Evolutionary conservation across 2,329 filamentous ascomycete species (phyloP).

Genomic region (Cladophialophora yegresii): DNA sequence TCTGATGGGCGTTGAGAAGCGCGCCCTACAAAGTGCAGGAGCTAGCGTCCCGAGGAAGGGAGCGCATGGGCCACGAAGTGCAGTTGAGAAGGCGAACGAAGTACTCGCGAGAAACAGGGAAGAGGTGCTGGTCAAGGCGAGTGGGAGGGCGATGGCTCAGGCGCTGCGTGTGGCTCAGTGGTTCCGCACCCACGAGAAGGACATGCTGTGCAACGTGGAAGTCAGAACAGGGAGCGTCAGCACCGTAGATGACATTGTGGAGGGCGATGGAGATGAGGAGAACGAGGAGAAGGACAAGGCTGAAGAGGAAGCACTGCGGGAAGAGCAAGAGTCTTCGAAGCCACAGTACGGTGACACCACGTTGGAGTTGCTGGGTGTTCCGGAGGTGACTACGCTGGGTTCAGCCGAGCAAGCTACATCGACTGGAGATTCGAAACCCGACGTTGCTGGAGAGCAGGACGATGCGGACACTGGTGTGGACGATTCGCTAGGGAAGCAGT

Average conservation of each 20-base stretch:
- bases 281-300: conserved; percentile 36
- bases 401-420: conserved; percentile 11
- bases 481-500: conserved; percentile 29
- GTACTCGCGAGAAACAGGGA: conserved; percentile 44
- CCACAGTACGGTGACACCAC: conserved; percentile 34
- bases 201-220: conserved; percentile 52
- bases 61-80: conserved; percentile 5
- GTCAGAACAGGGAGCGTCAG: conserved; percentile 59
- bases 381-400: conserved; percentile 11
- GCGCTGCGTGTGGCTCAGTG: conserved; percentile 57
- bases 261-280: conserved; percentile 39
- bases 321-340: conserved; percentile 20
- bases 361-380: conserved; percentile 30
- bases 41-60: conserved; percentile 35
- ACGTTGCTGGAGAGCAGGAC: background rate
- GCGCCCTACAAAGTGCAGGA: conserved; percentile 41
- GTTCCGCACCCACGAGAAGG: conserved; percentile 54
- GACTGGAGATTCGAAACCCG: background rate
- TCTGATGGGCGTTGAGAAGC: conserved; percentile 55
- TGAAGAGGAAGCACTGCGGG: conserved; percentile 24
- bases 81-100: conserved; percentile 41
- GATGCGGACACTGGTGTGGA: conserved; percentile 26
- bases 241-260: conserved; percentile 63
- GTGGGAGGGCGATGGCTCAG: conserved; percentile 60
- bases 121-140: conserved; percentile 60